Evolutionary conservation across 2,329 filamentous ascomycete species (phyloP).

Genomic region (Fusarium kyushuense): DNA sequence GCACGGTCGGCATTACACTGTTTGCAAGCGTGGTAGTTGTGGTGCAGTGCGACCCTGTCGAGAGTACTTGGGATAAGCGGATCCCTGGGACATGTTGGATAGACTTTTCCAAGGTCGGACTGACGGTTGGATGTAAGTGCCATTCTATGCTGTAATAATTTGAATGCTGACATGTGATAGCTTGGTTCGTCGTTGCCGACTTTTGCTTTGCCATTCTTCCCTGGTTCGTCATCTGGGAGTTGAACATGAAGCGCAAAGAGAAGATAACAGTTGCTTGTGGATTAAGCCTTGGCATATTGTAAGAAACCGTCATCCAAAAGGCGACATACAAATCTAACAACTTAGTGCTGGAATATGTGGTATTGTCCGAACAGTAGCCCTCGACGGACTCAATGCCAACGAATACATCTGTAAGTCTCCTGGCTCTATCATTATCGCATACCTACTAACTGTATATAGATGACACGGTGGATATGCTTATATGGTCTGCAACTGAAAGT

Average conservation of each 20-base stretch:
- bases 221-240: conserved; percentile 35
- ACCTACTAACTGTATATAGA: neutral
- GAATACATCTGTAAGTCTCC: conserved; percentile 28
- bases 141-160: neutral
- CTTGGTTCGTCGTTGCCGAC: conserved; percentile 32
- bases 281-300: conserved; percentile 30
- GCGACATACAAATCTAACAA: rapidly evolving
- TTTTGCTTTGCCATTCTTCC: conserved; percentile 31
- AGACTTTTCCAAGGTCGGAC: conserved; percentile 35
- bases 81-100: conserved; percentile 24
- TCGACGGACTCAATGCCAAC: conserved; percentile 15
- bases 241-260: conserved; percentile 37
- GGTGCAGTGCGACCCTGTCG: conserved; percentile 22
- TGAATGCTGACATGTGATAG: conserved; percentile 4
- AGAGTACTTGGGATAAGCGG: conserved; percentile 27
- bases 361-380: conserved; percentile 27
- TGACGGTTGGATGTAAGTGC: conserved; percentile 24
- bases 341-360: conserved; percentile 21
- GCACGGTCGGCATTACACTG: conserved; percentile 1
- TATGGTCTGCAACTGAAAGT: conserved; percentile 36
- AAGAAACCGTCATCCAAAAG: neutral
- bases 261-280: conserved; percentile 32
- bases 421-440: no score
- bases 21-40: conserved; percentile 17
- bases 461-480: conserved; percentile 33